Evolutionary conservation across 768 basidiomycete genomes (phyloP), one percentile per base, ranked within the genome.

Genomic region (Botryobasidium botryosum): DNA sequence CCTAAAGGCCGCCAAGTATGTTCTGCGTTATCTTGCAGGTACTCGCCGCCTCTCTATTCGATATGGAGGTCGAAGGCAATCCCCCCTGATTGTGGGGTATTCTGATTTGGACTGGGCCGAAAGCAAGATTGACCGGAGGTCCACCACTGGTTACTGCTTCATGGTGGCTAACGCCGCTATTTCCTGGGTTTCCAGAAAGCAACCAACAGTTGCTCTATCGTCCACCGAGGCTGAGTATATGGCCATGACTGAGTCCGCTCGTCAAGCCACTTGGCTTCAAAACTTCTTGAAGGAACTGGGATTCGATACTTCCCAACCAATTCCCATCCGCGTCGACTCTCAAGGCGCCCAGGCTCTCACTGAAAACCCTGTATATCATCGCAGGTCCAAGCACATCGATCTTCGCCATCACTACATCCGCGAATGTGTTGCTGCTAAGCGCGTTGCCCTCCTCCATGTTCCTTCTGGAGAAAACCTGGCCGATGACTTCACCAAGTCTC

Each of bases 151-250:
- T 2, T 66, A 60, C 51, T 32, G 62, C 10, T 55, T 68, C 51
- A 57, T 52, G 32, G 53, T 67, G 33, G 61, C 52, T 6, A 53
- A 51, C 4, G 64, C 62, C 5, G 56, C 61, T 1, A 53, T 71
- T 12, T 53, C 48, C 18, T 70, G 68, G 68, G 44, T 32, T 6
- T 62, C 60, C 24, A 56, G 57, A 31, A 53, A 60, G 20, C 70
- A 72, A 54, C 13, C 53, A 0, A 51, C 61, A 32, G 62, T 68
- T n/a, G 57, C 66, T 0, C 50, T 61, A 3, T 61, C 58, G 5
- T 55, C 55, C 13, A 55, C 55, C 15, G 53, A 61, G 44, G 58
- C 58, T 1, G 59, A 61, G 51, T 57, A 54, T 41, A 50, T 61
- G 20, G 55, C 53, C 3, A 46, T 44, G 10, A 18, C 51, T 1